Evolutionary conservation across 2,329 filamentous ascomycete genomes (phyloP).

Genomic region (Colletotrichum gigasporum): DNA sequence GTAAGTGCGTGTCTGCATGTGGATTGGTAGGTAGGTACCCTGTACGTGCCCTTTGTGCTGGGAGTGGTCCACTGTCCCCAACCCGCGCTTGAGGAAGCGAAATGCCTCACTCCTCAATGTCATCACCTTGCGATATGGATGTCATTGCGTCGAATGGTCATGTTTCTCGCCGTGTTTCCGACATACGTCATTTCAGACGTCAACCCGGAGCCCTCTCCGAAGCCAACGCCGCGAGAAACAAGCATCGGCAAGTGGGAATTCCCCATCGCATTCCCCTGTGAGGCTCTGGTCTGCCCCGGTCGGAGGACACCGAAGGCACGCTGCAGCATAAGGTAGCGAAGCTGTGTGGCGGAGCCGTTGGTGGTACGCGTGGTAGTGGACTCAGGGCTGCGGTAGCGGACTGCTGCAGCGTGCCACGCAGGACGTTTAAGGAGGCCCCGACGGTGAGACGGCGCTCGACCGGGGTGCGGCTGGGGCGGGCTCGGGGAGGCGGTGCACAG

Average conservation of each 20-base stretch:
- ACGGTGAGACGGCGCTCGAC: constrained; percentile 7
- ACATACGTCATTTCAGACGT: constrained; percentile 8
- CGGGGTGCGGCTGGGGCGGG: not conserved
- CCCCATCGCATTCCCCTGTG: constrained; percentile 18
- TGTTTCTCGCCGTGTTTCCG: too few relatives aligned
- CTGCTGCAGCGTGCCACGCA: constrained; percentile 17
- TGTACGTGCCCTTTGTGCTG: too few relatives aligned
- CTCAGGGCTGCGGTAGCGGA: too few relatives aligned
- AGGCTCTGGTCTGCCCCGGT: constrained; percentile 23
- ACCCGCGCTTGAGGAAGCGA: too few relatives aligned
- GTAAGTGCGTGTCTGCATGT: too few relatives aligned
- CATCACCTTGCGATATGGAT: too few relatives aligned
- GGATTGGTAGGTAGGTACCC: too few relatives aligned
- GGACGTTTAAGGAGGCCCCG: constrained; percentile 9
- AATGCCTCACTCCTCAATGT: not conserved
- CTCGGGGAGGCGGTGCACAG: constrained; percentile 10
- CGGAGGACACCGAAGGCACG: constrained; percentile 15
- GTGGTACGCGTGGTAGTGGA: too few relatives aligned
- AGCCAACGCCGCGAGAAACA: constrained; percentile 12
- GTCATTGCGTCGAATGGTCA: too few relatives aligned
- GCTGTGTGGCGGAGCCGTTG: constrained; percentile 25
- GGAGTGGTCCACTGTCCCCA: too few relatives aligned
- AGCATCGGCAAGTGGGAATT: constrained; percentile 21
- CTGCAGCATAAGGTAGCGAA: not conserved
- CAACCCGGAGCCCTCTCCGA: constrained; percentile 16